Evolutionary conservation across 768 basidiomycete species (phyloP), one percentile per base, ranked within the genome.

Genomic region (Hericium erinaceus): DNA sequence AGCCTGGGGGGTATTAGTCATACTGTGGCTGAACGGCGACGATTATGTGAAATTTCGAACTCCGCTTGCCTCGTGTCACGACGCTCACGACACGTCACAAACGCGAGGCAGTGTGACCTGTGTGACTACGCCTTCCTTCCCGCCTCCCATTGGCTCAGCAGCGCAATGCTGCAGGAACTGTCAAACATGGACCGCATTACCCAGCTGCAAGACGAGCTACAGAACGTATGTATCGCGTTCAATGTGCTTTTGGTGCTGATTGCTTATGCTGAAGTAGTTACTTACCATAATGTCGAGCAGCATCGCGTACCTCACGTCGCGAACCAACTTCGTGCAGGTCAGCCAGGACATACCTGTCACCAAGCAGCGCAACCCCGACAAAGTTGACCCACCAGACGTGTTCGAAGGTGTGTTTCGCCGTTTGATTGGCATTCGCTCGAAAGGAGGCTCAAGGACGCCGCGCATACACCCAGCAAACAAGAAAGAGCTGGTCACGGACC

Each of bases 141-240:
- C 54, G 48, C 51, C 51, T 57, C 54, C 41, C 39, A 46, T 46
- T 46, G 44, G 44, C 44, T 60, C 64, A 60, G 67, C 83, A 82
- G 83, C 81, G 88, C 75, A 76, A 92, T 92, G 89, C 89, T 92
- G 80, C 85, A 89, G 79, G 89, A 91, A 82, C 74, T 92, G 70
- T 83, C 89, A 71, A 84, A 90, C 77, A 94, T 94, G 93, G 92
- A 95, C 79, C 86, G 92, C 73, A 89, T 95, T 70, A 94, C 93
- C 10, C 93, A 95, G 70, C 84, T 95, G 56, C 92, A 94, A 77
- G 88, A 95, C 82, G 89, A 89, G 72, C 92, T 93, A 59, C 92
- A 95, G 72, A 84, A 89, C 75, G 90, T 87, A 55, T 55, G 74
- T 61, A 1, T 22, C 26, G 9, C 38, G 46, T 39, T 8, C 39